phyloP scores from a whole-genome alignment of 352 stramenopile genomes.

The Phytophthora kernoviae region DNA sequence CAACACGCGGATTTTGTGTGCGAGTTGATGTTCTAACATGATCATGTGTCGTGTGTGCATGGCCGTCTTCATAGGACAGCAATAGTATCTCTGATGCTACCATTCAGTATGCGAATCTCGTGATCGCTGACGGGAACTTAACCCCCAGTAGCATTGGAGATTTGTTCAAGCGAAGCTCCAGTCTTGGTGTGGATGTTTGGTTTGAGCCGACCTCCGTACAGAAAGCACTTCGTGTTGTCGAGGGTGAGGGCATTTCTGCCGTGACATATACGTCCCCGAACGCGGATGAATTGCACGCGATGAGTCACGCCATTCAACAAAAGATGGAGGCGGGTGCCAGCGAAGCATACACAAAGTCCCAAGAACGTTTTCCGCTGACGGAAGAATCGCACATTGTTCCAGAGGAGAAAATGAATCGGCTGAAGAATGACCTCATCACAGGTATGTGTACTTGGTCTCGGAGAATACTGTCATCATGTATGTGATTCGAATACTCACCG shows the following conservation, averaged over 20 bases:
- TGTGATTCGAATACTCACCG: not conserved
- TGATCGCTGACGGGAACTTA: constrained; percentile 85
- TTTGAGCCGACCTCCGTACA: constrained; percentile 89
- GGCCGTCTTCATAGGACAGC: constrained; percentile 40
- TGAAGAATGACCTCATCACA: constrained; percentile 77
- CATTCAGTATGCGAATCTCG: constrained; percentile 53
- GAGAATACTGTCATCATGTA: not conserved
- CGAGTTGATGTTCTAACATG: constrained; percentile 9
- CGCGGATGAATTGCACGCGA: constrained; percentile 70
- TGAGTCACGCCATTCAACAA: constrained; percentile 61
- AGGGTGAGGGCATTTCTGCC: constrained; percentile 46
- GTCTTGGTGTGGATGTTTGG: constrained; percentile 55
- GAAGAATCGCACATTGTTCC: constrained; percentile 51
- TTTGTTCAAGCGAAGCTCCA: constrained; percentile 52
- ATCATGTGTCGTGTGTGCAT: constrained; percentile 2
- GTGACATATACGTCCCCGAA: constrained; percentile 84
- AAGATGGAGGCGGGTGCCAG: constrained; percentile 26
- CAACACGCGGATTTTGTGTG: not conserved
- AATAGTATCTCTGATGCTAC: constrained; percentile 42
- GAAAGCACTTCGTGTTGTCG: constrained; percentile 72
- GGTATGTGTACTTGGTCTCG: constrained; percentile 22
- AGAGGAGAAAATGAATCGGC: constrained; percentile 47
- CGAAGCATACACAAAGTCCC: constrained; percentile 11
- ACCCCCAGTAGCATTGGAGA: constrained; percentile 45
- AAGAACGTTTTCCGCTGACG: constrained; percentile 60